phyloP scores from a whole-genome alignment of 2,329 filamentous ascomycete genomes.

The Hortaea werneckii region DNA sequence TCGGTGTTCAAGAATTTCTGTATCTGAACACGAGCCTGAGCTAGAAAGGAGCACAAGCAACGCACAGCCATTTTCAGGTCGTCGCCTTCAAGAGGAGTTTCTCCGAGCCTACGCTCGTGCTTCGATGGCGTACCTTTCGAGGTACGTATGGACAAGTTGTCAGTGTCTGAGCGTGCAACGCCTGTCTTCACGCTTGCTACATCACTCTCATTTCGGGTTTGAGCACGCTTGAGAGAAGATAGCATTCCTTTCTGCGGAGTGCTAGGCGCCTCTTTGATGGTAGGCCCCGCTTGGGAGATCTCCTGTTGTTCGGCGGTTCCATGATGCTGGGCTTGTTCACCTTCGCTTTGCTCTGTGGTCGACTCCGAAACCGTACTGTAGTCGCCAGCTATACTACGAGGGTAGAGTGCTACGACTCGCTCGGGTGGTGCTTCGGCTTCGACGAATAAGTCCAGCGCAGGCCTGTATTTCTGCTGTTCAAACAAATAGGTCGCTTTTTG shows the following conservation, averaged over 20 bases:
- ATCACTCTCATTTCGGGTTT: conserved; percentile 40
- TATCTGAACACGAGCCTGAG: conserved; percentile 63
- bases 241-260: conserved; percentile 33
- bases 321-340: conserved; percentile 1
- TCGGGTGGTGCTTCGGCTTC: conserved; percentile 84
- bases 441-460: conserved; percentile 82
- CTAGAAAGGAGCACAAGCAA: conserved; percentile 78
- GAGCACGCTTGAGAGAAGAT: conserved; percentile 36
- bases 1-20: conserved; percentile 52
- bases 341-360: conserved; percentile 30
- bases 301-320: conserved; percentile 2
- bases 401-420: conserved; percentile 75
- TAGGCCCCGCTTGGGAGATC: conserved; percentile 12
- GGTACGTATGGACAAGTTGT: conserved; percentile 43
- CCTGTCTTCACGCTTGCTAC: conserved; percentile 50
- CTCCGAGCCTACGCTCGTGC: conserved; percentile 28
- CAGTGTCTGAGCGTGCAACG: conserved; percentile 43
- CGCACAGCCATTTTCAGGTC: conserved; percentile 73
- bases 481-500: conserved; percentile 83
- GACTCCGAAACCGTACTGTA: conserved; percentile 53
- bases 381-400: conserved; percentile 71
- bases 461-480: conserved; percentile 67
- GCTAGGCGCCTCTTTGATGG: conserved; percentile 22
- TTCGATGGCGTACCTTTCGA: conserved; percentile 32
- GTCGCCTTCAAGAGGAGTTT: conserved; percentile 60